These are phyloP conservation scores for Pinus tabuliformis DNA, from an alignment of 75 land plant genomes.

Conservation along the genomic window DNA sequence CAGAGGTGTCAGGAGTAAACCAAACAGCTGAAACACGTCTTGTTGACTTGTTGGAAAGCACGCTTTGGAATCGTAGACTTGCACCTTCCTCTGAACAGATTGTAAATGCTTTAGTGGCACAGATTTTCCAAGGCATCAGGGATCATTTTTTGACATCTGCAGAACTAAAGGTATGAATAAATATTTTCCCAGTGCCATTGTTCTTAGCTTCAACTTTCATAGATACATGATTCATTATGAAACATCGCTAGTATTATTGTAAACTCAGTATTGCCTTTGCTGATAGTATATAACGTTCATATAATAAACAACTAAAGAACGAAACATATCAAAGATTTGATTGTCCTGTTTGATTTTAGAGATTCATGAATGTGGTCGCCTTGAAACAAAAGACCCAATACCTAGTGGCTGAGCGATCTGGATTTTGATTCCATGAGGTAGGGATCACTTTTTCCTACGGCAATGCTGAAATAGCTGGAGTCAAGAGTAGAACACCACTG, in stretches of 20 bases:
- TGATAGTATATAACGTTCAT: background rate
- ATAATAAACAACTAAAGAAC: background rate
- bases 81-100: constrained; percentile 94
- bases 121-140: constrained; percentile 92
- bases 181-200: background rate
- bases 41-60: constrained; percentile 90
- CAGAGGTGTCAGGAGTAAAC: constrained; percentile 27
- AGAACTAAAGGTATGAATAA: constrained; percentile 69
- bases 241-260: background rate
- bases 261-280: background rate
- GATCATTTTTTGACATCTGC: constrained; percentile 89
- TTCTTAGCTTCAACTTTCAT: constrained; percentile 1
- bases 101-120: constrained; percentile 89
- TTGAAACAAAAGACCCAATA: background rate
- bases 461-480: background rate
- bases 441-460: background rate
- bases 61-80: constrained; percentile 91
- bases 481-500: background rate
- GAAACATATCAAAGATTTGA: background rate
- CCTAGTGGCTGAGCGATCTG: background rate
- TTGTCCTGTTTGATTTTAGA: background rate
- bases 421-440: background rate
- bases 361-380: background rate
- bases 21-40: constrained; percentile 78
- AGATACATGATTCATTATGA: background rate